phyloP scores from a whole-genome alignment of 495 filamentous ascomycete genomes.

The Hapsidospora chrysogenum region DNA sequence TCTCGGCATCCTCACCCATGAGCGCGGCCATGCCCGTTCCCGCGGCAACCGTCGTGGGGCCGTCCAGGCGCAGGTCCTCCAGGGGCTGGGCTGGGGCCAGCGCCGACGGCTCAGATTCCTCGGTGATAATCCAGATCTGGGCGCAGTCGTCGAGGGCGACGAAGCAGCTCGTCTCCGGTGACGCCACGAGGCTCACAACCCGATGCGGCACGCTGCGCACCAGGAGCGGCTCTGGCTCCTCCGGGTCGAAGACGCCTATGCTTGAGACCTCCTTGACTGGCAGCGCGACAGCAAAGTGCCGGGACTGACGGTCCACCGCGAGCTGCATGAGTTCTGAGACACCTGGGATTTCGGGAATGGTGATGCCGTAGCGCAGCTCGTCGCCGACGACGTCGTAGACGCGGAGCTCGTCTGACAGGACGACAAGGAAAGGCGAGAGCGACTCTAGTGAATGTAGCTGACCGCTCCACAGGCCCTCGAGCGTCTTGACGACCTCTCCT shows the following conservation, averaged over 20 bases:
- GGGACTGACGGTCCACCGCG: slow-evolving; percentile 36
- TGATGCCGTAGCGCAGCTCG: slow-evolving; percentile 34
- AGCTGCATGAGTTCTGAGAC: slow-evolving; percentile 37
- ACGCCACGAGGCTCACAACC: slow-evolving; percentile 37
- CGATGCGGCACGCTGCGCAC: slow-evolving; percentile 24
- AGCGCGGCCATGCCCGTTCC: slow-evolving; percentile 9
- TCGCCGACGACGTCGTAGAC: slow-evolving; percentile 54
- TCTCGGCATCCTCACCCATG: slow-evolving; percentile 28
- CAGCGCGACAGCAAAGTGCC: slow-evolving; percentile 41
- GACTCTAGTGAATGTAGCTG: slow-evolving; percentile 39
- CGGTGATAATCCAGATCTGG: slow-evolving; percentile 35
- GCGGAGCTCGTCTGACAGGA: slow-evolving; percentile 41
- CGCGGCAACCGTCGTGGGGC: slow-evolving; percentile 5
- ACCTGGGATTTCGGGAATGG: slow-evolving; percentile 11
- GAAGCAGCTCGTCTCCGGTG: slow-evolving; percentile 39
- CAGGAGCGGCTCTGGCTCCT: slow-evolving; percentile 29
- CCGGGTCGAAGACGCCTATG: slow-evolving; percentile 39
- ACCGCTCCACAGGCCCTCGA: slow-evolving; percentile 36
- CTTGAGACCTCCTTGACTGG: slow-evolving; percentile 23
- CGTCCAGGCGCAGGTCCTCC: slow-evolving; percentile 27
- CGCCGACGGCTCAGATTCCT: slow-evolving; percentile 27
- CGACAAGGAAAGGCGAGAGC: slow-evolving; percentile 41
- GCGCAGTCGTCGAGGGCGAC: slow-evolving; percentile 41
- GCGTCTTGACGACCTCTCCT: slow-evolving; percentile 34
- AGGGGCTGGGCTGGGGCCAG: slow-evolving; percentile 29